phyloP scores from a whole-genome alignment of 1,284 basidiomycete species.

The Tylopilus sp. region DNA sequence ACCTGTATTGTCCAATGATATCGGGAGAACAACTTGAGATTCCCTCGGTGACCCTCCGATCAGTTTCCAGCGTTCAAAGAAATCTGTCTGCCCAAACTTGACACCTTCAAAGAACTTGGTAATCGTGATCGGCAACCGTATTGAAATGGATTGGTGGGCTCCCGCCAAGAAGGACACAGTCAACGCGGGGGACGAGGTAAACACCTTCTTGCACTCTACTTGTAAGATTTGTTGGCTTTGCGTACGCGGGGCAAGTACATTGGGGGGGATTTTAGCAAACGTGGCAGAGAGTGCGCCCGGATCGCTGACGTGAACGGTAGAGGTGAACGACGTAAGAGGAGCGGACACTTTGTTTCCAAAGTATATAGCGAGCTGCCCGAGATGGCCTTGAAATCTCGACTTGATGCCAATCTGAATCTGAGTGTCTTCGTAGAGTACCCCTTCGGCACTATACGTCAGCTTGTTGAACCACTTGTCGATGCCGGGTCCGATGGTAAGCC shows the following conservation, averaged over 20 bases:
- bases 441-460: conserved; percentile 75
- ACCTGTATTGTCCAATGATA: conserved; percentile 61
- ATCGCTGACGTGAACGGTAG: conserved; percentile 71
- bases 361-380: conserved; percentile 89
- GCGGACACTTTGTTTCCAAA: conserved; percentile 93
- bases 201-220: conserved; percentile 89
- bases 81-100: conserved; percentile 74
- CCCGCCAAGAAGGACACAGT: conserved; percentile 90
- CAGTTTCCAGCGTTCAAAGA: conserved; percentile 97
- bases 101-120: conserved; percentile 95
- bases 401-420: conserved; percentile 96
- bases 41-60: conserved; percentile 94
- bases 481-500: conserved; percentile 60
- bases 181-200: conserved; percentile 75
- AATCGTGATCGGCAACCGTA: conserved; percentile 82
- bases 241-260: conserved; percentile 71
- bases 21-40: conserved; percentile 82
- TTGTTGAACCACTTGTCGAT: conserved; percentile 89
- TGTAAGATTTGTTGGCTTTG: conserved; percentile 92
- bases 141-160: conserved; percentile 78
- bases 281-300: conserved; percentile 71
- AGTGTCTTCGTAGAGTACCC: conserved; percentile 92
- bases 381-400: conserved; percentile 88
- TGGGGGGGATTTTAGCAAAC: conserved; percentile 86
- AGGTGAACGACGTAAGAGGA: conserved; percentile 84